Evolutionary conservation across 805 yeast species (phyloP), one percentile per base, ranked within the genome.

Genomic region (Starmera pachycereana): DNA sequence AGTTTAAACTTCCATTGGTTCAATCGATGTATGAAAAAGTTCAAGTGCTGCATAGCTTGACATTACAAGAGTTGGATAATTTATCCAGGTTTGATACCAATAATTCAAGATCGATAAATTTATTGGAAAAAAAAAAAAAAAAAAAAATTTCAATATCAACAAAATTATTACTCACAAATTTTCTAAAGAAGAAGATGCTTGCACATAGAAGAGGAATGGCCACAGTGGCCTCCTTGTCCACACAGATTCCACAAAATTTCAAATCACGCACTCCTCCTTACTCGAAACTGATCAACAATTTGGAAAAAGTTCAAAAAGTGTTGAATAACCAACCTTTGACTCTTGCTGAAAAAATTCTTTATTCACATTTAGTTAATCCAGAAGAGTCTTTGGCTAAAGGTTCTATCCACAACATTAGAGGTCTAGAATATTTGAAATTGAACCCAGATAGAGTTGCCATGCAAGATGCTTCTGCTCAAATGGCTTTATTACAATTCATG

Each of bases 391-490:
- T 86, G 48, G 74, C 69, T 47, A 66, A 70, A 13, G 71, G 76
- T 10, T 62, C 67, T 40, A 57, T 75, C 13, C 53, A 66, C 39
- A 72, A 74, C 50, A 65, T 81, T 47, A 78, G 98, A 66, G 99
- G 98, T 51, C 69, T 79, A 37, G 78, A 89, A 39, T 92, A 92
- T 66, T 74, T 92, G 61, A 92, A 92, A 69, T 74, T 92, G 54
- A 78, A 84, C 60, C 98, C 98, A 19, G 98, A 92, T 61, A 78
- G 98, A 61, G 97, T 92, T 37, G 98, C 98, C 25, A 90, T 94
- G 95, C 98, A 92, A 71, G 98, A 92, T 71, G 98, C 98, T n/a
- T 85, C 96, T 29, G 98, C 98, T 14, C 98, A 92, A 67, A 92
- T 90, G 86, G 98, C 98, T n/a, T 71, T 92, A 51, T 70, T 92